Conservation (phyloP, 805 yeast genomes). For the Sungouiella blattae region DNA sequence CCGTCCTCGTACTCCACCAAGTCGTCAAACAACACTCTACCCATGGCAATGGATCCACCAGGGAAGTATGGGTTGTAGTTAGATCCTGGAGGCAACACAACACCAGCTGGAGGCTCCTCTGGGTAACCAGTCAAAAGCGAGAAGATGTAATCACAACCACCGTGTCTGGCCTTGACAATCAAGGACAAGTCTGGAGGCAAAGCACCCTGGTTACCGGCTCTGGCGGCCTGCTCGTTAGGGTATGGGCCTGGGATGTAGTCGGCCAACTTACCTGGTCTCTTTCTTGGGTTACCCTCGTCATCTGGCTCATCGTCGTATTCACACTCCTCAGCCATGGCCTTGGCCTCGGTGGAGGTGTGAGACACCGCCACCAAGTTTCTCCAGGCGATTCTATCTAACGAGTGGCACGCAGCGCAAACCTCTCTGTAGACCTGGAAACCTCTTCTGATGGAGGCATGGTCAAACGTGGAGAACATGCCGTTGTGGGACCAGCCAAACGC, state of each 20-base stretch:
- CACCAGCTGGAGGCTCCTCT: conserved; percentile 98
- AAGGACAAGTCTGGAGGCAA: conserved; percentile 96
- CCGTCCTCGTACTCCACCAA: conserved; percentile 98
- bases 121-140: conserved; percentile 97
- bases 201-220: conserved; percentile 99
- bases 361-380: conserved; percentile 96
- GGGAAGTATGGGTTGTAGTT: conserved; percentile 99
- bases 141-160: conserved; percentile 94
- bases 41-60: conserved; percentile 99
- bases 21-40: conserved; percentile 94
- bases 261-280: conserved; percentile 97
- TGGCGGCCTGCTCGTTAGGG: conserved; percentile 97
- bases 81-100: conserved; percentile 83
- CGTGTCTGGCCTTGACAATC: conserved; percentile 98
- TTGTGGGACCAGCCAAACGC: conserved; percentile 89
- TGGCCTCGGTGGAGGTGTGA: conserved; percentile 85
- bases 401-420: conserved; percentile 99
- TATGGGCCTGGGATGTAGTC: conserved; percentile 95
- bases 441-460: conserved; percentile 95
- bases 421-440: conserved; percentile 98
- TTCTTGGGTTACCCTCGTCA: conserved; percentile 95
- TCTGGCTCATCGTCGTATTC: conserved; percentile 97
- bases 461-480: conserved; percentile 87
- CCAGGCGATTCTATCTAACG: conserved; percentile 96
- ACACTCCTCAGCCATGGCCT: conserved; percentile 90